Evolutionary conservation across 2,329 filamentous ascomycete genomes (phyloP), one percentile per base, ranked within the genome.

Genomic region (Xylaria multiplex): DNA sequence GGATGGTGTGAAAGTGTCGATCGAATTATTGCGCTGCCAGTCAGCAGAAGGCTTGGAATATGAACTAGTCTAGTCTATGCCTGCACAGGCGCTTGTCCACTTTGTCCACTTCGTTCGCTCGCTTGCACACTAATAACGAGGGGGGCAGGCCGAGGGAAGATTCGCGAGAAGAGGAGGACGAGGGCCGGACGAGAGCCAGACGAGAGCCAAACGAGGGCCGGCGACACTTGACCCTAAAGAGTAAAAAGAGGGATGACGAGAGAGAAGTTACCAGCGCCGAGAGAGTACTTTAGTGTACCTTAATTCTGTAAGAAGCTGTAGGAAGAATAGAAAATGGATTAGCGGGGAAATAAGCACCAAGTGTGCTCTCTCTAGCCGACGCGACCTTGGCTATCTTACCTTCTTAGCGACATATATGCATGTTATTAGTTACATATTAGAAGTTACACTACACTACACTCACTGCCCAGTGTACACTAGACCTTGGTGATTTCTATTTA

Each of bases 21-120:
- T 59, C 60, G 65, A 54, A 59, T 59, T 65, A 67, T 62, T 50
- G 67, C 62, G 68, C 67, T 62, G 58, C 59, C 64, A 62, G 70
- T 72, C 70, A 71, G 72, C 67, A 62, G 69, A 67, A 73, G 70
- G 69, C 69, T 72, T 70, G 69, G 67, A 35, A 66, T 68, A 70
- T 69, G 65, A 58, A 56, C 56, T 40, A 22, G 35, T 30, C 53
- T 62, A 61, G 43, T 22, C 43, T 22, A 46, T 19, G 7, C 43
- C 11, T 14, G 52, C 30, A 27, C 52, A 40, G 35, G 35, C 35
- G 8, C 35, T 8, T 37, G 11, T 13, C 11, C 11, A 37, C 27
- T 19, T 19, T 19, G 19, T 19, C 19, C 19, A 19, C 19, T 19
- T 19, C 19, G 19, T 19, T 27, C 27, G 27, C 27, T 27, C 27